Evolutionary conservation across 139 green algal genomes (phyloP), one percentile per base, ranked within the genome.

Genomic region (Chlorella sp.): DNA sequence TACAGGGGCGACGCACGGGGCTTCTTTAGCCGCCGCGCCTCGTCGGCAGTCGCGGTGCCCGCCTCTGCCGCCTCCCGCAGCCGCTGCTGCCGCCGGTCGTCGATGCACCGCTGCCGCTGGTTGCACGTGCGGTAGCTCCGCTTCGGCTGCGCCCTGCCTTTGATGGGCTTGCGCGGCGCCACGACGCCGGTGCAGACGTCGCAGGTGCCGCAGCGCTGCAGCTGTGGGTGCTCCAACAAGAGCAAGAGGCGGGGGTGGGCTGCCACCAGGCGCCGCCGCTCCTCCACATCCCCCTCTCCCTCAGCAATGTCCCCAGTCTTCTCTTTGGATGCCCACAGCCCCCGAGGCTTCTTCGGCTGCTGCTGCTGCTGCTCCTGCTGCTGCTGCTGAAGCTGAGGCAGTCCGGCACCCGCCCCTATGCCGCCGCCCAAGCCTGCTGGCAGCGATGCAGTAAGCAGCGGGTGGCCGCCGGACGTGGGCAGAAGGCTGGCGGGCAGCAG

Each of bases 171-270:
- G 34, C n/a, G 16, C 30, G 80, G 32, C 30, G 30, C 64, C 2
- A 71, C 24, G 26, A 12, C 48, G 80, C 48, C 39, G 3, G 28
- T 40, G 68, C 84, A 88, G 14, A 28, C 71, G 15, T 3, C 39
- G 39, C 84, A 88, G 66, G 30, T 32, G 40, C 84, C 84, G 84
- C 84, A 88, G 40, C 64, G 66, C 66, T 80, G 37, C 19, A 88
- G 68, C 24, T 30, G 39, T 9, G 84, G 66, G 28, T 80, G 68
- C 68, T 88, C 68, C 66, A 88, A 40, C 37, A 88, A 68, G 28
- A 81, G 64, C 30, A 88, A 39, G 14, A 88, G 68, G 28, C 69
- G 68, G 15, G 84, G 84, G 84, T 81, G 68, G 39, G 84, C 68
- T 3, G 68, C 68, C 39, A 88, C 84, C 84, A 88, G 37, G 22